Percentiles rank a stretch among this genome's conserved stretches.
These are phyloP conservation scores for Camellia sinensis DNA, from an alignment of 148 eudicot species.

Conservation along the genomic window DNA sequence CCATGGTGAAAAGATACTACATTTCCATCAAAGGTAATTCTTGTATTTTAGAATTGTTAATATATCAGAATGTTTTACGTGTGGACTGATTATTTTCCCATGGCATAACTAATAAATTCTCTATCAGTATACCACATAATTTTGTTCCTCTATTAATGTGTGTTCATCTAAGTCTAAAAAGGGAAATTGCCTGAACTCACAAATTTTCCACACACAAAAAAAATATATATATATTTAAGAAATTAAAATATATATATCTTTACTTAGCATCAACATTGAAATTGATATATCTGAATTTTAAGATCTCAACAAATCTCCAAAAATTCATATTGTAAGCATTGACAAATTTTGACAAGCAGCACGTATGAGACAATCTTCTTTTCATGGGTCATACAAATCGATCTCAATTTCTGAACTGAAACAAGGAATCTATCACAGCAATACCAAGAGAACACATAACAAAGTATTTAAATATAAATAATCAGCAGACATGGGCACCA, in stretches of 20 bases:
- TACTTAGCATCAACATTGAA: not conserved
- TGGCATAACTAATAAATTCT: not conserved
- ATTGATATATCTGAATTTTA: not conserved
- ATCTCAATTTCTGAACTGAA: slow-evolving; percentile 2
- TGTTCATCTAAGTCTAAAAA: not conserved
- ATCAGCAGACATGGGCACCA: not conserved
- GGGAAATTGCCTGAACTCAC: not conserved
- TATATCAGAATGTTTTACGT: not conserved
- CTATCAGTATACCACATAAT: too few species aligned
- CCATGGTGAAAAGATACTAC: not conserved
- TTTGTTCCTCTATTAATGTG: not conserved
- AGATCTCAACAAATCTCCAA: slow-evolving; percentile 2
- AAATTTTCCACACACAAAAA: not conserved
- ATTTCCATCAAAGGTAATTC: too few species aligned
- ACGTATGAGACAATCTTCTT: not conserved
- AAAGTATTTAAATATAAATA: not conserved
- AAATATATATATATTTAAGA: too few species aligned
- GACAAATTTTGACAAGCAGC: not conserved
- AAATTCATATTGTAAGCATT: not conserved
- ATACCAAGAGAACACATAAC: not conserved
- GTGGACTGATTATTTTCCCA: not conserved
- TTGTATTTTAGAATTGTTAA: not conserved
- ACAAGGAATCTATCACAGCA: not conserved
- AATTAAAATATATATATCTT: too few species aligned
- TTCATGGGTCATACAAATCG: not conserved